These are phyloP conservation scores for Tripterygium wilfordii DNA, from an alignment of 177 flowering plant genomes.

Conservation along the genomic window DNA sequence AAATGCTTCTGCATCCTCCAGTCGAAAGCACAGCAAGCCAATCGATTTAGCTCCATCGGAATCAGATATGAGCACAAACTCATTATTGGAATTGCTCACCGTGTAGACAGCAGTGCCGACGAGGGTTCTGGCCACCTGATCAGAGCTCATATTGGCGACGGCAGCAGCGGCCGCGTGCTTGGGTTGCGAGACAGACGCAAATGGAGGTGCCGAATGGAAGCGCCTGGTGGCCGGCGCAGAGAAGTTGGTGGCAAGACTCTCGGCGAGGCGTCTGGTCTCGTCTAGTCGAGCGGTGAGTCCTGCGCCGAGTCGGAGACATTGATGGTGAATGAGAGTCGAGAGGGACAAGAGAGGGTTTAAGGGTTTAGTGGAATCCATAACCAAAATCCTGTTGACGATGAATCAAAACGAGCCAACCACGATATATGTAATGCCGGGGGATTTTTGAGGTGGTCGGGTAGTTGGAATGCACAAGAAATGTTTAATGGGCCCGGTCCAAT, in stretches of 20 bases:
- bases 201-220: constrained; percentile 24
- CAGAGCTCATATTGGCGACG: constrained; percentile 39
- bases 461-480: too few species aligned
- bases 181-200: constrained; percentile 61
- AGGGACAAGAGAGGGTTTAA: constrained; percentile 48
- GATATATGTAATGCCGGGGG: too few species aligned
- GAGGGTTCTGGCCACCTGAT: constrained; percentile 67
- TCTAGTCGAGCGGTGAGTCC: constrained; percentile 53
- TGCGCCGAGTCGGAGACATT: constrained; percentile 44
- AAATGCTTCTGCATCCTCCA: constrained; percentile 87
- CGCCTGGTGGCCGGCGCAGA: constrained; percentile 15
- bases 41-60: constrained; percentile 68
- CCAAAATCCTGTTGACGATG: neutral
- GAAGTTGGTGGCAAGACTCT: constrained; percentile 11
- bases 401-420: constrained; percentile 7
- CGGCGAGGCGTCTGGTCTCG: constrained; percentile 41
- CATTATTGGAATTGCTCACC: constrained; percentile 83
- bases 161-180: constrained; percentile 28
- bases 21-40: constrained; percentile 84
- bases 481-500: too few species aligned
- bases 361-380: constrained; percentile 44
- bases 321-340: constrained; percentile 65
- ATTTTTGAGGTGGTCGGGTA: too few species aligned
- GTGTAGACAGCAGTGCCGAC: constrained; percentile 82
- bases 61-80: constrained; percentile 91